These are phyloP conservation scores for Candida arabinofermentans DNA, from an alignment of 805 yeast genomes.

Conservation along the genomic window DNA sequence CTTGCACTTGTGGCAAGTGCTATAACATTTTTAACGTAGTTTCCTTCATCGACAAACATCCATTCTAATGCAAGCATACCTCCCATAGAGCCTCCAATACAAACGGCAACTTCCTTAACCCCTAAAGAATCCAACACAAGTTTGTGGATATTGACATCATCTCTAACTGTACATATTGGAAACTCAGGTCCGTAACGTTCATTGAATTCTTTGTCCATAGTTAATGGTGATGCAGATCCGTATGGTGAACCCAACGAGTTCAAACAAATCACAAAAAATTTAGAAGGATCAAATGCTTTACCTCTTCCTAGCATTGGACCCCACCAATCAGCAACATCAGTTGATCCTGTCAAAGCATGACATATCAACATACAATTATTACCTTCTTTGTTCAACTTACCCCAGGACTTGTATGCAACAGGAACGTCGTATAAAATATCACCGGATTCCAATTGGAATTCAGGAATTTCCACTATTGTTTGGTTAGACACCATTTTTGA, in stretches of 20 bases:
- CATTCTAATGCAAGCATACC: conserved; percentile 95
- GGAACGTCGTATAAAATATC: conserved; percentile 70
- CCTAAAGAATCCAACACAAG: conserved; percentile 75
- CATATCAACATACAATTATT: conserved; percentile 87
- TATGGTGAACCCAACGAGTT: conserved; percentile 96
- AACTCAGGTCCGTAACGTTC: conserved; percentile 89
- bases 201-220: conserved; percentile 72
- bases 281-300: conserved; percentile 85
- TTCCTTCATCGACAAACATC: conserved; percentile 56
- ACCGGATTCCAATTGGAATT: conserved; percentile 76
- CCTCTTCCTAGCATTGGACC: conserved; percentile 87
- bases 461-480: conserved; percentile 72
- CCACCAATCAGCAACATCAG: conserved; percentile 99
- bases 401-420: conserved; percentile 96
- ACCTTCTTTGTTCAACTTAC: conserved; percentile 62
- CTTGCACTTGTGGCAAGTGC: conserved; percentile 93
- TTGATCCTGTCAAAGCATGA: conserved; percentile 93
- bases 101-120: conserved; percentile 75
- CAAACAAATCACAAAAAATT: conserved; percentile 81
- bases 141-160: conserved; percentile 79
- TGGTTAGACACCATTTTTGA: conserved; percentile 71
- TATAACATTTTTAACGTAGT: conserved; percentile 65
- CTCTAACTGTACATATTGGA: conserved; percentile 90
- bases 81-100: conserved; percentile 98
- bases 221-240: conserved; percentile 90